These are phyloP conservation scores for Helicostylum pulchrum DNA, from an alignment of 192 early-diverging fungal genomes.

Conservation along the genomic window DNA sequence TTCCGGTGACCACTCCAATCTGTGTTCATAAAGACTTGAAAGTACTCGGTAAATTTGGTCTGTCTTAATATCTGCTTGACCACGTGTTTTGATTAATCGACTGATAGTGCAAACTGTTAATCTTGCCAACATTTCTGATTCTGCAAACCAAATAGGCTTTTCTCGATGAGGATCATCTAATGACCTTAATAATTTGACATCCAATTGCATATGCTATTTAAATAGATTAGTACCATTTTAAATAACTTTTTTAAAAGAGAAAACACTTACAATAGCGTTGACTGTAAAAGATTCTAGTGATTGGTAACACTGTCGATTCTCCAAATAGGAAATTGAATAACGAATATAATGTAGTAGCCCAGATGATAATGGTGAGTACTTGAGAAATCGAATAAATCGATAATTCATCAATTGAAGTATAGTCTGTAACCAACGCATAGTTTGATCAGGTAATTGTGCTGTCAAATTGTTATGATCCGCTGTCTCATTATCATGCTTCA, in stretches of 20 bases:
- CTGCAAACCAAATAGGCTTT: constrained; percentile 56
- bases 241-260: not conserved
- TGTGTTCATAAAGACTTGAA: constrained; percentile 45
- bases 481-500: constrained; percentile 30
- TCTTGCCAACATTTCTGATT: constrained; percentile 58
- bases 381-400: constrained; percentile 69
- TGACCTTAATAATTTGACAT: constrained; percentile 50
- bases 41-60: constrained; percentile 48
- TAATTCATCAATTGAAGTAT: constrained; percentile 72
- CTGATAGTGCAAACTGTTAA: constrained; percentile 49
- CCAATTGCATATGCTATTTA: constrained; percentile 39
- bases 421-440: constrained; percentile 69
- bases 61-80: constrained; percentile 47
- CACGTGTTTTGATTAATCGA: constrained; percentile 53
- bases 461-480: not conserved
- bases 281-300: constrained; percentile 66
- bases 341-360: constrained; percentile 67
- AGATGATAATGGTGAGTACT: constrained; percentile 61
- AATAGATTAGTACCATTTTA: not conserved
- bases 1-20: constrained; percentile 52
- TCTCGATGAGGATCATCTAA: constrained; percentile 54
- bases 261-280: constrained; percentile 46
- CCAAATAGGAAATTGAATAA: constrained; percentile 60
- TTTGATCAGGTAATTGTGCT: constrained; percentile 36
- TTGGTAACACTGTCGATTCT: constrained; percentile 65